Evolutionary conservation across 768 basidiomycete genomes (phyloP), one percentile per base, ranked within the genome.

Genomic region (Lactarius deliciosus): DNA sequence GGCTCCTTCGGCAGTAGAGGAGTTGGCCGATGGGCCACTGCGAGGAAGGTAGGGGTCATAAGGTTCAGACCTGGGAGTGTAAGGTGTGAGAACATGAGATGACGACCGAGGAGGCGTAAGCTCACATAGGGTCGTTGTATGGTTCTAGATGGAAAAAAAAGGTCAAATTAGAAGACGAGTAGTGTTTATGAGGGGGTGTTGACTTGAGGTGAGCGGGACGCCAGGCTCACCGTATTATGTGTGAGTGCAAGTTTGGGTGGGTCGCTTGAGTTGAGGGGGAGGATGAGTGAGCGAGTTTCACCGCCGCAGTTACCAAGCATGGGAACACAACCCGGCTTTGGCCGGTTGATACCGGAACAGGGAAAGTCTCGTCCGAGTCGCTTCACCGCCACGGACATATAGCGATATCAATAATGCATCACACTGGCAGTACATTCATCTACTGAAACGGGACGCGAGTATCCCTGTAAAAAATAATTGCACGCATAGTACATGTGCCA

Each of bases 11-110:
- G 84, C 77, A 55, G 81, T 83, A 38, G 80, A 74, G 60, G 77
- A 74, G 71, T 83, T 78, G 15, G 88, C 81, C 59, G 86, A 83
- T 64, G 85, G 80, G 77, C 91, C 90, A 76, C 85, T 86, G 73
- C 92, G 89, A 70, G 96, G 95, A 69, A 98, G 84, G 80, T 99
- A 98, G 71, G 96, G 96, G 85, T 98, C 96, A 80, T 98, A 98
- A 75, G 94, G 96, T 81, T 96, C 93, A 76, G 94, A 94, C 94
- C 94, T 96, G 77, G 62, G 36, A n/a, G 47, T 40, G 65, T 38
- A 57, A 66, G 61, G 62, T 55, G 66, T 63, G 60, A 57, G 66
- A 41, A 64, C 43, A 55, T 55, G 38, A n/a, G 64, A 61, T 41
- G 69, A 62, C 60, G 36, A 47, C 41, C 18, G 20, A 30, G 34